Evolutionary conservation across 352 stramenopile genomes (phyloP), one percentile per base, ranked within the genome.

Genomic region (Phytopythium sindhum): DNA sequence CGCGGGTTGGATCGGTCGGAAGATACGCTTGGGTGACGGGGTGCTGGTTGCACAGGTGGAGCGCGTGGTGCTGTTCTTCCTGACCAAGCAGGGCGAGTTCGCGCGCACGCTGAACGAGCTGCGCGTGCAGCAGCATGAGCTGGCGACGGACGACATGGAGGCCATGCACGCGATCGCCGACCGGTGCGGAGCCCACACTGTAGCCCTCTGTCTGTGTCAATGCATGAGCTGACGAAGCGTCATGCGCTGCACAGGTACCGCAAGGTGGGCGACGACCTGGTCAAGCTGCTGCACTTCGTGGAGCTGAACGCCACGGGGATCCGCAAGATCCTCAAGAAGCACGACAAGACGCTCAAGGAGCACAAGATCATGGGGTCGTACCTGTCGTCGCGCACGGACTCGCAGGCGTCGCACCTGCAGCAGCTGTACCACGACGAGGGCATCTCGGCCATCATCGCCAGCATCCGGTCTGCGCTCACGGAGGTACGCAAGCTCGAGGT

Each of bases 311-410:
- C 86, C 21, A 95, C 85, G 33, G 86, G 86, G 24, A 88, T 96
- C 60, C 84, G 88, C 56, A 96, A 96, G 70, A 96, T 96, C 69
- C 80, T 93, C 51, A 96, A 96, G 64, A 96, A 96, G 68, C 87
- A 93, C 66, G 84, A 93, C 75, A 95, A 95, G 66, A 83, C 84
- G 21, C 74, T 92, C 61, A 91, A 93, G 54, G 78, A 85, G 61
- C 71, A 79, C 72, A 95, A 93, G 72, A 95, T 95, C 66, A 93
- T 91, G 77, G 84, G 83, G 61, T 86, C 86, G 56, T 95, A 95
- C 69, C 67, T 95, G 53, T 90, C 76, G 12, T 91, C 84, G 31
- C 78, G 86, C 60, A 87, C 84, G 24, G 84, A 93, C 67, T 90
- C 86, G 52, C 84, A 95, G 65, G 84, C 84, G 2, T 93, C 84